phyloP scores from a whole-genome alignment of 202 grass and related monocot genomes.

The Zizania palustris region DNA sequence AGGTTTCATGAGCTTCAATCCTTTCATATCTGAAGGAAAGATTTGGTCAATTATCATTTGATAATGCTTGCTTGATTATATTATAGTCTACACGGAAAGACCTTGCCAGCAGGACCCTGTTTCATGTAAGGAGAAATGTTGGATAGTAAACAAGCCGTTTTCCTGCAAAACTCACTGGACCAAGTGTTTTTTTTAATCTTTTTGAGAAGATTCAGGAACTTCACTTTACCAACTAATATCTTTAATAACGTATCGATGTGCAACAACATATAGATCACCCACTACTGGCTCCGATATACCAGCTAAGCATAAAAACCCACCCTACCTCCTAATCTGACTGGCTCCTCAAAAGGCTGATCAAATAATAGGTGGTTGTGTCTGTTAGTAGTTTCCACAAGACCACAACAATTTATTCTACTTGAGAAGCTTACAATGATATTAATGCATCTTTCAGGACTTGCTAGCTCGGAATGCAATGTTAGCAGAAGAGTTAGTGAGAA shows the following conservation, averaged over 20 bases:
- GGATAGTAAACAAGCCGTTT: not conserved
- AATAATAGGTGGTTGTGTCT: constrained; percentile 19
- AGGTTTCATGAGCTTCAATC: constrained; percentile 16
- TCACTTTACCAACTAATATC: not conserved
- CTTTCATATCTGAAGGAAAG: constrained; percentile 23
- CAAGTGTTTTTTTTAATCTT: not conserved
- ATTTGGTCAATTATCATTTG: not conserved
- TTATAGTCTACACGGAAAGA: not conserved
- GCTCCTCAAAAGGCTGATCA: not conserved
- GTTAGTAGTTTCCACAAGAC: constrained; percentile 8
- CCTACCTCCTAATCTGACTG: not conserved
- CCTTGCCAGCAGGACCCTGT: not conserved
- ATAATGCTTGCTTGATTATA: not conserved
- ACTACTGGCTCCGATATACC: not conserved
- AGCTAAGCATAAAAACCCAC: not conserved
- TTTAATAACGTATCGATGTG: not conserved
- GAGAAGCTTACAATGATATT: constrained; percentile 24
- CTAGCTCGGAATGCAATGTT: constrained; percentile 82
- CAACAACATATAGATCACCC: not conserved
- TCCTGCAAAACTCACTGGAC: not conserved
- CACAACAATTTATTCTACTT: constrained; percentile 27
- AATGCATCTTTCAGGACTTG: constrained; percentile 69
- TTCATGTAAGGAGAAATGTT: not conserved
- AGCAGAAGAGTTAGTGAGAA: constrained; percentile 88
- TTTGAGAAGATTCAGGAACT: not conserved